Evolutionary conservation across 73 alveolate species (phyloP).

Genomic region (Paramecium octaurelia): DNA sequence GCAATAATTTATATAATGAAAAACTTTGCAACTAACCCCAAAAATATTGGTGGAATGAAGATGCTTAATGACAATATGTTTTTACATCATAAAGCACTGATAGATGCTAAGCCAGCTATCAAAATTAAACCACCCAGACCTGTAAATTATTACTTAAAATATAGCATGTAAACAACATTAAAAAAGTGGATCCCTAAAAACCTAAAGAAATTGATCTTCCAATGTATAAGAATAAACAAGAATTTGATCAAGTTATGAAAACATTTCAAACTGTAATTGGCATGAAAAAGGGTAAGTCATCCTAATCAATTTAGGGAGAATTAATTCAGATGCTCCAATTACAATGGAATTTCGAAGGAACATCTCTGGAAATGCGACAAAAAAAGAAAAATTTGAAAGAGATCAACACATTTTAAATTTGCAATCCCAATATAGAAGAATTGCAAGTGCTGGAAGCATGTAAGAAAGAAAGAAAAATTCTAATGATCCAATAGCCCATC

Average conservation of each 20-base stretch:
- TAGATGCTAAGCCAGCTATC: slow-evolving; percentile 41
- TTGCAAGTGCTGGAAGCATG: background rate
- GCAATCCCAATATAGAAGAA: slow-evolving; percentile 10
- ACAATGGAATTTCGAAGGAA: slow-evolving; percentile 39
- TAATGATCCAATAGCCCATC: slow-evolving; percentile 43
- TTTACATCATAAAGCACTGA: slow-evolving; percentile 33
- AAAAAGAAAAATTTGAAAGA: slow-evolving; percentile 15
- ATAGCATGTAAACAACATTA: slow-evolving; percentile 3
- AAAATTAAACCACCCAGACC: slow-evolving; percentile 30
- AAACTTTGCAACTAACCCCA: background rate
- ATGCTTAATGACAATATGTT: slow-evolving; percentile 8
- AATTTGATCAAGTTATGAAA: background rate
- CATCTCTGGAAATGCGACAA: slow-evolving; percentile 28
- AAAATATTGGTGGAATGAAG: slow-evolving; percentile 41
- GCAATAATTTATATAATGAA: background rate
- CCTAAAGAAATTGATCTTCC: slow-evolving; percentile 14
- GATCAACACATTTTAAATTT: background rate
- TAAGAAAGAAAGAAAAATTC: slow-evolving; percentile 17
- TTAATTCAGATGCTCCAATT: slow-evolving; percentile 18
- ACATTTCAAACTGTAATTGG: slow-evolving; percentile 48
- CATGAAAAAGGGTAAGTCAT: slow-evolving; percentile 10
- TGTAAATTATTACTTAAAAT: background rate
- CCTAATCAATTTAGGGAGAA: background rate
- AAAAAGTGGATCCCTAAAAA: background rate
- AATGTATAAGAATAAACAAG: slow-evolving; percentile 32